Evolutionary conservation across 2,329 filamentous ascomycete genomes (phyloP), one percentile per base, ranked within the genome.

Genomic region (Pseudogymnoascus sp.): DNA sequence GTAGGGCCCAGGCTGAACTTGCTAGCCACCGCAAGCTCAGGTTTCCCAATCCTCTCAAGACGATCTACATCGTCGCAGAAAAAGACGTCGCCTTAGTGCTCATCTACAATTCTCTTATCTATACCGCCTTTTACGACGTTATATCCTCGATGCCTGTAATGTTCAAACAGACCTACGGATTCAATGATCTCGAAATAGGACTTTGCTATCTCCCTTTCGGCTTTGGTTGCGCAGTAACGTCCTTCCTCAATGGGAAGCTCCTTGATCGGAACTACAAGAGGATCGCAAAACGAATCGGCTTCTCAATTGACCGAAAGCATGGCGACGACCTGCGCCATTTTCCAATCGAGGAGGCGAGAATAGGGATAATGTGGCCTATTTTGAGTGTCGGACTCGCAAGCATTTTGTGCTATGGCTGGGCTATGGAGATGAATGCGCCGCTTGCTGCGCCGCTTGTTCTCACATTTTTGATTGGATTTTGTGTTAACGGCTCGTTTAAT

Each of bases 181-280:
- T 81, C 69, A 72, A 74, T 28, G 42, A 70, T 21, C 63, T 71
- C 2, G 62, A 72, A 67, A 62, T 67, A 5, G 69, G 69, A 2
- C 57, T 71, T 4, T 63, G 63, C 15, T 71, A 70, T 61, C 38
- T 70, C 1, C 68, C 68, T 3, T 66, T 66, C n/a, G 67, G 65
- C 35, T 15, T 60, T 38, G 61, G 62, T 50, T 64, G 47, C n/a
- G 13, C 59, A 7, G 26, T 61, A 9, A 40, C 59, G 82, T 0
- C 62, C 79, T 85, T 71, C 26, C 71, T 73, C n/a, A 82, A 84
- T 65, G 88, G 90, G 4, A 74, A 74, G 35, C 65, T 85, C 8
- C 72, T 86, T 0, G 85, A 87, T 60, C 64, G 83, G 79, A 92
- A 92, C 73, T 96, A 90, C 73, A 80, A 85, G 6, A 83, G 88